Conservation (phyloP, 257 asterid species). For the Vinca minor region DNA sequence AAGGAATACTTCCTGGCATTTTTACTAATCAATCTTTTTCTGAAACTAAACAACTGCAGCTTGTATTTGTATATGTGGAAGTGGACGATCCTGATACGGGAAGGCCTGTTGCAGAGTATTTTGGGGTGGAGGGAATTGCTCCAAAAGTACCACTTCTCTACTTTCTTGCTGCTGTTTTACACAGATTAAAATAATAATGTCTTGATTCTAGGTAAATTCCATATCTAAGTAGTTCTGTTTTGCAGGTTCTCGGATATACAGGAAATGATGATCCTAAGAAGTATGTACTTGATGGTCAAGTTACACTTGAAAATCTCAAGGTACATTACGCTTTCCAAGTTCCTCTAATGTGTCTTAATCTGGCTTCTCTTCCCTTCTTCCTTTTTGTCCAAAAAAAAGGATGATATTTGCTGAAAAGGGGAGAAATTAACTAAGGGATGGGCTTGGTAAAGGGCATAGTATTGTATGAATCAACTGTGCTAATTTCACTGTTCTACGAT, state of each 20-base stretch:
- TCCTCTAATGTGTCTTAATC: conserved; percentile 11
- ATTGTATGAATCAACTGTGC: not conserved
- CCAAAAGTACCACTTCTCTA: conserved; percentile 43
- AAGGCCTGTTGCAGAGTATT: conserved; percentile 78
- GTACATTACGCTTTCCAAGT: conserved; percentile 28
- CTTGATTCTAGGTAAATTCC: conserved; percentile 8
- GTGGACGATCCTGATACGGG: conserved; percentile 76
- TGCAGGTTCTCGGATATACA: conserved; percentile 62
- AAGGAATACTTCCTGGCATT: not conserved
- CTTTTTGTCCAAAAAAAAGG: not conserved
- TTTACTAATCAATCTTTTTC: conserved; percentile 17
- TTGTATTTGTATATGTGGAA: conserved; percentile 62
- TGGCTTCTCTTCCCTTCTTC: not conserved
- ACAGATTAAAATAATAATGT: conserved; percentile 1
- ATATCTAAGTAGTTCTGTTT: conserved; percentile 11
- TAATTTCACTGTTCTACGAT: not conserved
- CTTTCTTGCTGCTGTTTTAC: conserved; percentile 4
- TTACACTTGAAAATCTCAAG: conserved; percentile 67
- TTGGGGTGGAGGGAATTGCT: conserved; percentile 65
- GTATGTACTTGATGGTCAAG: conserved; percentile 44
- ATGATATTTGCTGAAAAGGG: not conserved
- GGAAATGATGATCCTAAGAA: conserved; percentile 57
- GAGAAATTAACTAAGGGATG: too few relatives aligned
- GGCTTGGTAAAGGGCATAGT: not conserved
- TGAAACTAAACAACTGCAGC: conserved; percentile 35